Base-by-base conservation (phyloP, 352 stramenopile genomes). In the Pythium catenulatum region DNA sequence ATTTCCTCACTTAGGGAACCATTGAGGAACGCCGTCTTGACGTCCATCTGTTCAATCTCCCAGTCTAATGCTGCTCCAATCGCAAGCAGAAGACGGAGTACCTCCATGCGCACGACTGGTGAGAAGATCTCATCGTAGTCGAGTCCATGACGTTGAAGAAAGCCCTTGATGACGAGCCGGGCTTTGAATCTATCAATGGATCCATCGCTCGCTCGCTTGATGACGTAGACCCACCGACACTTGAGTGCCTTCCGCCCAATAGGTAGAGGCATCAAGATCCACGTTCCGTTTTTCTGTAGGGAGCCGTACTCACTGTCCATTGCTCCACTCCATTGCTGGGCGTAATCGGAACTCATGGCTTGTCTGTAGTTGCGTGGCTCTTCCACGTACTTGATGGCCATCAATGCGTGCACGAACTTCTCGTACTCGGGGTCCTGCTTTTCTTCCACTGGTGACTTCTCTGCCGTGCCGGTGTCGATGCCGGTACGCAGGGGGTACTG, bases 121-220 rank as follows among this genome's bases (percentile, higher is more conserved):
- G 68, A 48, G 46, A 72, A 90, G 50, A 79, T 85, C 36, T 87
- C 75, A n/a, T 89, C 52, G 79, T 80, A 90, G 56, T 90, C 77
- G 25, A 82, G 63, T 8, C 86, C 86, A 37, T 82, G 36, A 17
- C 80, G 56, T 86, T 90, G 82, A 13, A 58, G n/a, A 32, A 85
- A 90, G 15, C 86, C 86, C 39, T 86, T 89, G 27, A 39, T 50
- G 23, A 89, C 86, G 13, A 90, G 69, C 19, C 81, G 74, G 45
- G 82, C 86, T 34, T 86, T 85, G 82, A 83, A 89, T 23, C 69
- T 48, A 4, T 85, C 52, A 23, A 58, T 58, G 17, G 48, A 9
- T n/a, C 48, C 48, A 21, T 58, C 19, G 17, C 48, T 25, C 7
- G 9, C 4, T 19, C 19, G 19, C 48, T 58, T 58, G 7, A 58